These are phyloP conservation scores for Candida ficus DNA, from an alignment of 805 yeast species.

Conservation along the genomic window DNA sequence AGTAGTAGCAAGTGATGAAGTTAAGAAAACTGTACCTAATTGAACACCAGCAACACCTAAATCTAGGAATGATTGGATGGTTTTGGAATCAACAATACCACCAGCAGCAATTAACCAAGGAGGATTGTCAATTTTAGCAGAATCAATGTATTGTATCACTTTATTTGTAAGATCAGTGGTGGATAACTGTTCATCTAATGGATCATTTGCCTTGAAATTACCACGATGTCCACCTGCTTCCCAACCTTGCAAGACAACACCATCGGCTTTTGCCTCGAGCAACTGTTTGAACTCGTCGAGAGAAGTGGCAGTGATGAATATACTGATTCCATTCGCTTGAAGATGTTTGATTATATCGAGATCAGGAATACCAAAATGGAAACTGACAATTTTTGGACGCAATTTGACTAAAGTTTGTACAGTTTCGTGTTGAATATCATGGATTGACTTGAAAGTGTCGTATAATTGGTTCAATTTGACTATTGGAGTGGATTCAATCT, in stretches of 20 bases:
- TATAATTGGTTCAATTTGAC: conserved; percentile 8
- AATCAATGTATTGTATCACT: conserved; percentile 18
- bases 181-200: conserved; percentile 28
- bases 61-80: conserved; percentile 28
- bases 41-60: conserved; percentile 50
- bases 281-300: conserved; percentile 35
- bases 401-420: conserved; percentile 16
- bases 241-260: conserved; percentile 48
- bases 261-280: conserved; percentile 36
- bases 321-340: conserved; percentile 33
- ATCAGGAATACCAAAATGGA: conserved; percentile 49
- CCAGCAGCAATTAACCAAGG: conserved; percentile 46
- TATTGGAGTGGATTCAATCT: conserved; percentile 1
- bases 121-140: neutral
- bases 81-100: conserved; percentile 37
- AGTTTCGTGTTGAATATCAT: conserved; percentile 6
- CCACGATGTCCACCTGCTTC: conserved; percentile 70
- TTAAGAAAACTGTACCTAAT: conserved; percentile 48
- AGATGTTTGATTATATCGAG: conserved; percentile 27
- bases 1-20: conserved; percentile 15
- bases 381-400: conserved; percentile 43
- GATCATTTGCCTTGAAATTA: conserved; percentile 32
- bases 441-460: conserved; percentile 14
- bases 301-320: conserved; percentile 45
- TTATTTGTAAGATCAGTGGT: conserved; percentile 27